phyloP scores from a whole-genome alignment of 805 yeast genomes.

The Saccharomycopsis sp. region DNA sequence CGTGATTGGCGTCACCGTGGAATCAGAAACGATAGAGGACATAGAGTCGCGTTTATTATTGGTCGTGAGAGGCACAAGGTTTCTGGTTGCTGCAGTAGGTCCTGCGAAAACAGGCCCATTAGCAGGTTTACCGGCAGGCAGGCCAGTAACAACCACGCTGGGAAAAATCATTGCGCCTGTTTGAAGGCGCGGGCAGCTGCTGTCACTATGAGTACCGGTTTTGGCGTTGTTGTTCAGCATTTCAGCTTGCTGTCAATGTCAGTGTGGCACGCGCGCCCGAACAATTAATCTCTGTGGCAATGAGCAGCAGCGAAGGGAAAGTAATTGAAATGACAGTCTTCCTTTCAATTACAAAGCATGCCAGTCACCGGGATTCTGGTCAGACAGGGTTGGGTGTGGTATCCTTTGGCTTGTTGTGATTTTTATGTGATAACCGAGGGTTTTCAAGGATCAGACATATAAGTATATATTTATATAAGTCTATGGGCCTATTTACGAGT shows the following conservation, averaged over 20 bases:
- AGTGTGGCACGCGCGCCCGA: not conserved
- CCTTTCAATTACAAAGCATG: not conserved
- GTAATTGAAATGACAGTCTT: no score
- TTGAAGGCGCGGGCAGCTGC: not conserved
- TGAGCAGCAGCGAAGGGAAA: not conserved
- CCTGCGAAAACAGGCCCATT: not conserved
- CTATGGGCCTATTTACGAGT: no score
- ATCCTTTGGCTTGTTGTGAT: not conserved
- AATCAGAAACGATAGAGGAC: not conserved
- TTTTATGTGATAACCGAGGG: not conserved
- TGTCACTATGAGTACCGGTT: not conserved
- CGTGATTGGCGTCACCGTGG: not conserved
- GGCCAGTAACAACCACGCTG: not conserved
- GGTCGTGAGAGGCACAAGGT: not conserved
- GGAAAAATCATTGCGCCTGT: not conserved
- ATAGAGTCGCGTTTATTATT: not conserved
- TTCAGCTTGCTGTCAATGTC: not conserved
- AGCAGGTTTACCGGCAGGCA: not conserved
- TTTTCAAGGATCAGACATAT: not conserved
- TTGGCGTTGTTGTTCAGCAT: not conserved
- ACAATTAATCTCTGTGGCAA: not conserved
- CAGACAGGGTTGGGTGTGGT: not conserved
- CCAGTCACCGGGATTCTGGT: no score
- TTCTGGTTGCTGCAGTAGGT: not conserved
- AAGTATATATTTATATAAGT: no score